Base-by-base conservation (phyloP, 495 filamentous ascomycete species). In the Xylaria venustula region DNA sequence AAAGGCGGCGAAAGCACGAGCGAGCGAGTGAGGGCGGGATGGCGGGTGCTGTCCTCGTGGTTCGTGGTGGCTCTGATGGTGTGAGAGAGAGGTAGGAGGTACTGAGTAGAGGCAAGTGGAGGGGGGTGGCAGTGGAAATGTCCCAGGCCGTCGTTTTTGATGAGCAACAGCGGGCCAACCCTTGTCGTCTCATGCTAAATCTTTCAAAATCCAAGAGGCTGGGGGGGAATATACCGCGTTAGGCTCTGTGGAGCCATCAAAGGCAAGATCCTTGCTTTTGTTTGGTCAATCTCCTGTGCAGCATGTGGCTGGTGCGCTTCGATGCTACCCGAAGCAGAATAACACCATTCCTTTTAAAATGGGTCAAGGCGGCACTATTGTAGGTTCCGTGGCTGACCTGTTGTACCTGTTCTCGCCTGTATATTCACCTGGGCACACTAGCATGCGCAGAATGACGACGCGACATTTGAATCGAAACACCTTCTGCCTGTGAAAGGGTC, bases 141-240 rank as follows among this genome's bases (percentile, higher is more conserved):
- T 34, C 14, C 17, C 48, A 60, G 40, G 49, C 26, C 28, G 48
- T 60, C 28, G 28, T 45, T 60, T 60, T 60, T 54, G 45, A 48
- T 48, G 42, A 61, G 58, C 49, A 54, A 54, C 50, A 15, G 42
- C 58, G 11, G 58, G 58, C 50, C 58, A 61, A 61, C 58, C 58
- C 40, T 59, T 45, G 36, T 52, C 48, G 22, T 54, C 58, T 61
- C 50, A 54, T 26, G 40, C 58, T 48, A 47, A 54, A 54, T 28
- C 52, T 25, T 32, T 22, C 42, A 54, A 60, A 61, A 61, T 47
- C 30, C 49, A 54, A 61, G 58, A 61, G 58, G 58, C 58, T 61
- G 58, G 58, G 58, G 48, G n/a, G n/a, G 30, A 34, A 37, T n/a
- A 20, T 34, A 25, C 32, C 23, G 12, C 20, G 34, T 19, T 41